Percentiles rank a stretch among this genome's conserved stretches.
Conservation (phyloP, 805 yeast genomes). For the Candida easanensis region DNA sequence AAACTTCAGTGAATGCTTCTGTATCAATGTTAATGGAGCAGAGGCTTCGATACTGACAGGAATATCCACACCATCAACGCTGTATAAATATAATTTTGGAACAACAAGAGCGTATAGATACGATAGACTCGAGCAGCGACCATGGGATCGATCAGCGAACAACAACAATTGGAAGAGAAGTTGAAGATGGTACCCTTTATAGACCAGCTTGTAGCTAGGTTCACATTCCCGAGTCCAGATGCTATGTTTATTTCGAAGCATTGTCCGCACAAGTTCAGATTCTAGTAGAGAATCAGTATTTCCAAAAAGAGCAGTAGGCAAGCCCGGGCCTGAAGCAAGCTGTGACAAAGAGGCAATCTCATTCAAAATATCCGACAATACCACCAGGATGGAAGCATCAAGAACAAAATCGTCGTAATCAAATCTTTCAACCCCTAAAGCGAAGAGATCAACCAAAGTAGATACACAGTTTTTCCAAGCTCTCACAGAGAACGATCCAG, state of each 20-base stretch:
- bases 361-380: conserved; percentile 2
- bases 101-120: conserved; percentile 10
- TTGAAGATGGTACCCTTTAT: conserved; percentile 1
- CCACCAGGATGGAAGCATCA: neutral
- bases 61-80: neutral
- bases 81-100: neutral
- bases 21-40: too few species aligned
- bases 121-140: conserved; percentile 13
- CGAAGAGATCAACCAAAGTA: conserved; percentile 1
- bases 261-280: neutral
- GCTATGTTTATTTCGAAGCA: neutral
- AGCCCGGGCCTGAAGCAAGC: neutral
- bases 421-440: neutral
- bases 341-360: conserved; percentile 1
- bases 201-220: too few species aligned
- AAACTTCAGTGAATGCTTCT: too few species aligned
- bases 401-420: neutral
- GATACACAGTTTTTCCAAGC: neutral
- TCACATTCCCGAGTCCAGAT: too few species aligned
- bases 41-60: neutral
- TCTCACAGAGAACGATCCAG: neutral
- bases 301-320: neutral
- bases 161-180: conserved; percentile 16
- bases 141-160: conserved; percentile 10
- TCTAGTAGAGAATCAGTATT: neutral